Percentiles rank a stretch among this genome's conserved stretches.
Conservation (phyloP, 2,329 filamentous ascomycete genomes). For the Emericellopsis atlantica region DNA sequence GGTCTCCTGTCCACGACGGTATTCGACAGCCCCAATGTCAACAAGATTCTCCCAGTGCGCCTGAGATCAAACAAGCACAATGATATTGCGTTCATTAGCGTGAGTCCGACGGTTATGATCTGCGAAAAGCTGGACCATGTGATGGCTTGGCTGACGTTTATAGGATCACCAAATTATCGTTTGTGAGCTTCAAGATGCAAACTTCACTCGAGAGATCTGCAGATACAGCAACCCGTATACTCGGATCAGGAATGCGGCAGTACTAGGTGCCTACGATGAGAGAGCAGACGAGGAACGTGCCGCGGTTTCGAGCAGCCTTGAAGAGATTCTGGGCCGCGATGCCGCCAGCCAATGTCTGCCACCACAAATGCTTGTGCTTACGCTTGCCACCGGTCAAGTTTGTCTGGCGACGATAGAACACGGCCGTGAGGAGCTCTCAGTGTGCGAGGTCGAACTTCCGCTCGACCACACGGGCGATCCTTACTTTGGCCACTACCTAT, state of each 20-base stretch:
- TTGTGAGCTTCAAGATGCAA: slow-evolving; percentile 57
- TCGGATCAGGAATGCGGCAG: slow-evolving; percentile 65
- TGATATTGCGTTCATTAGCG: slow-evolving; percentile 78
- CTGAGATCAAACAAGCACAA: slow-evolving; percentile 58
- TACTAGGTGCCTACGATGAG: slow-evolving; percentile 45
- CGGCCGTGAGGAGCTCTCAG: slow-evolving; percentile 5
- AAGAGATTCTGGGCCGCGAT: not conserved
- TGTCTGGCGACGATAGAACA: too few relatives aligned
- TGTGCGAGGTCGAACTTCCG: too few relatives aligned
- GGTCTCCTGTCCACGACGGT: slow-evolving; percentile 73
- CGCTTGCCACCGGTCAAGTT: too few relatives aligned
- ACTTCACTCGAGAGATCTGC: slow-evolving; percentile 63
- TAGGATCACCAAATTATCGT: slow-evolving; percentile 72
- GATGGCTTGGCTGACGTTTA: not conserved
- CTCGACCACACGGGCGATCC: slow-evolving; percentile 11
- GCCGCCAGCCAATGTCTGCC: not conserved
- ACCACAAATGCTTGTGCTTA: not conserved
- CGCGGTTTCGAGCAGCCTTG: not conserved
- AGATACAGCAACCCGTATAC: slow-evolving; percentile 68
- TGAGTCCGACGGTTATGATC: slow-evolving; percentile 25
- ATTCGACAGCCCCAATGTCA: slow-evolving; percentile 60
- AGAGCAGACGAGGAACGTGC: not conserved
- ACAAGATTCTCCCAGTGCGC: slow-evolving; percentile 68
- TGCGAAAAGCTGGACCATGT: not conserved
- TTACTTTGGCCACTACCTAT: slow-evolving; percentile 53